Evolutionary conservation across 768 basidiomycete species (phyloP), one percentile per base, ranked within the genome.

Genomic region (Hygrophoropsis aurantiaca): DNA sequence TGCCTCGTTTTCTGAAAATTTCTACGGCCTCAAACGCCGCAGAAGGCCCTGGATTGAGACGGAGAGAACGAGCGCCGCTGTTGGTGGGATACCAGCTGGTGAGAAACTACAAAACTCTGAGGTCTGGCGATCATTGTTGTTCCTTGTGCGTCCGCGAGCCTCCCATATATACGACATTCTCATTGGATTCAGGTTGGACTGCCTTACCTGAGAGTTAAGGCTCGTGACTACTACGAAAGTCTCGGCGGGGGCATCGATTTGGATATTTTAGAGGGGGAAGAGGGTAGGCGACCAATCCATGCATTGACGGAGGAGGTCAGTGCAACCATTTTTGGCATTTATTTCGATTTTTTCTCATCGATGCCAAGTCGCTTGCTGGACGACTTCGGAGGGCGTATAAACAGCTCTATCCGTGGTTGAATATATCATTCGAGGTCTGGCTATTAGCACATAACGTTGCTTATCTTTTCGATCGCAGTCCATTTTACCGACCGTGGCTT

Each of bases 1-100:
- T 66, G 90, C 94, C 18, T 93, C 92, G 1, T 94, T 98, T 59
- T 78, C 95, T 4, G 95, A 98, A 66, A 89, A 95, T 58, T 98
- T 99, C 63, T 98, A 98, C 66, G 91, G 91, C 0, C 68, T 99
- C 39, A 93, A 93, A 61, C 72, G 94, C 35, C 74, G 91, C 48
- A 71, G 88, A 30, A 74, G 77, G 47, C 86, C 89, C 3, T 78
- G 80, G 56, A 81, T 90, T 53, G 78, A 85, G 51, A 82, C 80
- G 2, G 81, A 86, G 34, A 77, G 88, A 46, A 79, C 84, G 1
- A 69, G 72, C 35, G 78, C 79, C 21, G 89, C 87, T 33, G 82
- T 87, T 9, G 84, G 80, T 11, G 81, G 83, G 3, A 67, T 84
- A 25, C 80, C 83, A 10, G 57, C 69, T 3, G 83, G 82, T 56